A percentile compares a stretch with the other conserved stretches of the same genome.
phyloP scores from a whole-genome alignment of 2,329 filamentous ascomycete species.

The Exophiala sideris region DNA sequence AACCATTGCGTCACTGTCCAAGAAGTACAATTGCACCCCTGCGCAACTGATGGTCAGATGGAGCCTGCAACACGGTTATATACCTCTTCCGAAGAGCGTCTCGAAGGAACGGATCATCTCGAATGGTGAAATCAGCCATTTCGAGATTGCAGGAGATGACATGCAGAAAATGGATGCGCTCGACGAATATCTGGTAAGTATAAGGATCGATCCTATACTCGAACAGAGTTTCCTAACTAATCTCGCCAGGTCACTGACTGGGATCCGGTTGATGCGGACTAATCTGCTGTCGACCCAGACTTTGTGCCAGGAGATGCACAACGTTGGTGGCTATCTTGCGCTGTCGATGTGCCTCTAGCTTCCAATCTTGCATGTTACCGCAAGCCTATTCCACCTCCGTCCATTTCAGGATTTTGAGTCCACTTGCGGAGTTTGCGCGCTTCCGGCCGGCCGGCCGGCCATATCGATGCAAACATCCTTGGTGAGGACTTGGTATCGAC shows the following conservation, averaged over 20 bases:
- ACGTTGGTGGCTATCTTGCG: too few relatives aligned
- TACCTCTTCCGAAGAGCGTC: conserved; percentile 71
- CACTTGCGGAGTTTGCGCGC: too few relatives aligned
- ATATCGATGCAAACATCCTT: too few relatives aligned
- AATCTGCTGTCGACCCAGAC: background rate
- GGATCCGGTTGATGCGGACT: conserved; percentile 33
- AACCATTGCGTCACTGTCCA: conserved; percentile 58
- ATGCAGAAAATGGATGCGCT: conserved; percentile 57
- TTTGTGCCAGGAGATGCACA: background rate
- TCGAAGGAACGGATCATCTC: conserved; percentile 60
- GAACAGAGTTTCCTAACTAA: background rate
- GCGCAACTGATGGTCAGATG: conserved; percentile 75
- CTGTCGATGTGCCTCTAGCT: too few relatives aligned
- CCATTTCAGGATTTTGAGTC: too few relatives aligned
- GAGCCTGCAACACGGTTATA: conserved; percentile 71
- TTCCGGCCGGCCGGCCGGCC: too few relatives aligned
- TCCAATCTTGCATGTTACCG: too few relatives aligned
- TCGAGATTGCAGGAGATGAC: conserved; percentile 24
- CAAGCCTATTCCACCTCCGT: too few relatives aligned
- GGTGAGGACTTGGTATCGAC: too few relatives aligned
- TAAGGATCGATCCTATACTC: too few relatives aligned
- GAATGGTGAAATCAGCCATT: conserved; percentile 59
- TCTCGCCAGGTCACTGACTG: conserved; percentile 52
- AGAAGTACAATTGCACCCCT: conserved; percentile 66
- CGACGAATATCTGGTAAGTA: conserved; percentile 64